Evolutionary conservation across 257 asterid species (phyloP), one percentile per base, ranked within the genome.

Genomic region (Datura wrightii): DNA sequence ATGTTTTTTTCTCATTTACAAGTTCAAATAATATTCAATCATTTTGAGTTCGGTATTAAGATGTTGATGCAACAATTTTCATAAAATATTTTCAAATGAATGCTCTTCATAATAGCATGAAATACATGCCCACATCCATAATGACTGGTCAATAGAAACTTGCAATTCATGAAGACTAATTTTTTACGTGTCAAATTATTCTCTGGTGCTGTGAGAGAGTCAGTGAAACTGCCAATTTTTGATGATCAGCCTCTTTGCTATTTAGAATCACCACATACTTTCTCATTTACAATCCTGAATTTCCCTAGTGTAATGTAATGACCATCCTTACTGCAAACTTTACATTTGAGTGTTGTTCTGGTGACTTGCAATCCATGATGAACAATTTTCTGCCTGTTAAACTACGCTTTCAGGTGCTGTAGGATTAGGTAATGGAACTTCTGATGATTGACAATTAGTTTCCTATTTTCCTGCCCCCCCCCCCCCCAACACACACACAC

Each of bases 1-100:
- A 15, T 37, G 52, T 39, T 67, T 42, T 39, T 42, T 39, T 46
- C 59, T 19, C 18, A 19, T 48, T 48, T 74, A 74, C 13, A 48
- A 74, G 59, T 74, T 74, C 78, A 46, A 19, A 74, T 24, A 74
- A 74, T 74, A 74, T 74, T 42, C 59, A 3, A 24, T 74, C 80
- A 46, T 50, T 74, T 74, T 11, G 59, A 41, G 19, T 46, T 48
- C 42, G 0, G 0, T 14, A 11, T 74, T 48, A 46, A 41, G 50
- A 7, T 67, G 39, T 67, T 10, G 59, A 74, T 48, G 46, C 34
- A 74, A 6, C 37, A 14, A 24, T 46, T 46, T 24, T 74, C 80
- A 6, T 48, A 48, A 14, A 36, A 48, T 46, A 46, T 74, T 46
- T 46, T 24, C 42, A 74, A 74, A 48, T 24, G 8, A 34, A 71